A percentile compares a stretch with the other conserved stretches of the same genome.
Evolutionary conservation across 129 eudicot species (phyloP).

Genomic region (Chrysanthemum seticuspe): DNA sequence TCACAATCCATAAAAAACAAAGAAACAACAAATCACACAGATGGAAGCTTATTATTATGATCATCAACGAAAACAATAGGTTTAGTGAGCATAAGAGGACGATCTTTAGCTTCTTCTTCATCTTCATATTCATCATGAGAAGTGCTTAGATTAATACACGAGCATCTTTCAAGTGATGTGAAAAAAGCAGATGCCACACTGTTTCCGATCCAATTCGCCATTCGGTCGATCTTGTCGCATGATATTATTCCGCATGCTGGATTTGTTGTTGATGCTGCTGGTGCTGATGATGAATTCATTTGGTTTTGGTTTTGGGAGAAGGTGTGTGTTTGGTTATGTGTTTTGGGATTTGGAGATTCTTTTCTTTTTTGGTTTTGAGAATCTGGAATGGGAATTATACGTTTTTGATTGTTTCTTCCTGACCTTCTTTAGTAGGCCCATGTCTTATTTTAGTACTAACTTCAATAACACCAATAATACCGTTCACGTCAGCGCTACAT

Average conservation of each 20-base stretch:
- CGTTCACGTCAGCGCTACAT: no score
- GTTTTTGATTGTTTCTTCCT: no score
- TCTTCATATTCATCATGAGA: conserved; percentile 49
- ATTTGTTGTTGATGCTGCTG: background rate
- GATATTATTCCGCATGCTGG: conserved; percentile 32
- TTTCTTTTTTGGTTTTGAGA: no score
- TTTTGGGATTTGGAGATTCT: no score
- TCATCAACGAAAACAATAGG: conserved; percentile 31
- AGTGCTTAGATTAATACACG: conserved; percentile 70
- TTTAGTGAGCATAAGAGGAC: conserved; percentile 60
- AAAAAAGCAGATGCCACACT: conserved; percentile 77
- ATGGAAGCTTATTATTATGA: conserved; percentile 33
- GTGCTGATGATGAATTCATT: background rate
- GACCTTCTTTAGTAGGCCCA: no score
- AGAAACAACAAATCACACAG: conserved; percentile 2
- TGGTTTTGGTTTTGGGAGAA: background rate
- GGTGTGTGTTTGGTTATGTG: no score
- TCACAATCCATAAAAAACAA: background rate
- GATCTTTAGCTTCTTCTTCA: conserved; percentile 61
- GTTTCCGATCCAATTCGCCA: conserved; percentile 68
- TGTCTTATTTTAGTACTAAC: no score
- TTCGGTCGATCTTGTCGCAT: conserved; percentile 56
- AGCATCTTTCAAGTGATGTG: conserved; percentile 72
- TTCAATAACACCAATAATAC: no score
- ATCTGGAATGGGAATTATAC: no score